A percentile compares a stretch with the other conserved stretches of the same genome.
phyloP scores from a whole-genome alignment of 352 stramenopile genomes.

The Halophytophthora batemanensis region DNA sequence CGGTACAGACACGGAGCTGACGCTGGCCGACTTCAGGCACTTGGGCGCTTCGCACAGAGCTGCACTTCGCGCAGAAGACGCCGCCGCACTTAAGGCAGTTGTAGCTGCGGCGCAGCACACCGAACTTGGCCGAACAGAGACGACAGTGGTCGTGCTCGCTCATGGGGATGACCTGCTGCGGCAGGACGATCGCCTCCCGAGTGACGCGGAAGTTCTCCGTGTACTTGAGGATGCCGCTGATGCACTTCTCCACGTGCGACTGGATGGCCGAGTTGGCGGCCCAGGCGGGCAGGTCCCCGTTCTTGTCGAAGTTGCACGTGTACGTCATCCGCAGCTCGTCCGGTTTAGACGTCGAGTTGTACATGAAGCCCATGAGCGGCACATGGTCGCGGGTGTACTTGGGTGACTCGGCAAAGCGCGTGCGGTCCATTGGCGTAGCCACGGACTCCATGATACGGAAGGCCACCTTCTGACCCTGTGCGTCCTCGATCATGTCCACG shows the following conservation, averaged over 20 bases:
- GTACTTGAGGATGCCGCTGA: constrained; percentile 86
- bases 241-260: constrained; percentile 84
- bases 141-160: constrained; percentile 66
- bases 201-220: constrained; percentile 72
- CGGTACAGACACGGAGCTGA: constrained; percentile 75
- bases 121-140: constrained; percentile 78
- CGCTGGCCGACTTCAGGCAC: constrained; percentile 73
- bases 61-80: constrained; percentile 79
- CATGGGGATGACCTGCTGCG: constrained; percentile 75
- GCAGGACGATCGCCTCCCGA: constrained; percentile 70
- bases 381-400: constrained; percentile 75
- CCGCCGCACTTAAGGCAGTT: constrained; percentile 86
- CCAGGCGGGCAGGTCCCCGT: constrained; percentile 78
- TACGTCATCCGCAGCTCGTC: constrained; percentile 85
- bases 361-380: constrained; percentile 85
- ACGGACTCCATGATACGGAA: constrained; percentile 87
- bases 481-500: constrained; percentile 87
- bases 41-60: constrained; percentile 50
- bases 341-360: constrained; percentile 75
- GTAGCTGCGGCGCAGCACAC: constrained; percentile 63
- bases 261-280: constrained; percentile 82
- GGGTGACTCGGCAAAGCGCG: constrained; percentile 48
- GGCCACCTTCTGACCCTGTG: constrained; percentile 76
- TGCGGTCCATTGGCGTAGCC: constrained; percentile 51
- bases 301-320: constrained; percentile 86